These are phyloP conservation scores for Mycosarcoma mackinlayi DNA, from an alignment of 1,284 basidiomycete species.

Conservation along the genomic window DNA sequence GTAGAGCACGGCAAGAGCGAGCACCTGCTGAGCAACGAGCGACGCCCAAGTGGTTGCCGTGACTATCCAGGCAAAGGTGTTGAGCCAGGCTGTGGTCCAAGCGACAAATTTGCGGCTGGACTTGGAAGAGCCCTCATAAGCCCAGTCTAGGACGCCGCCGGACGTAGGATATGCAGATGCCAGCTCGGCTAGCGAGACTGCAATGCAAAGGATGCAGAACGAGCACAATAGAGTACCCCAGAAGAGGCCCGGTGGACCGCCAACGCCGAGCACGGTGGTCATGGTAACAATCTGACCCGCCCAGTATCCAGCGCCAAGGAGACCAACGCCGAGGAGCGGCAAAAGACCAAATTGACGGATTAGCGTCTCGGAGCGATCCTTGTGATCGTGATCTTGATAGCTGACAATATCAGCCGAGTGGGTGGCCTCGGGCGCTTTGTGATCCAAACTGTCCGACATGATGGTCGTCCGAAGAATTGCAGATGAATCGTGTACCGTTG, in stretches of 20 bases:
- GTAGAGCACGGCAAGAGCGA: constrained; percentile 29
- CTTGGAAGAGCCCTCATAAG: constrained; percentile 30
- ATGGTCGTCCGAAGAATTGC: background rate
- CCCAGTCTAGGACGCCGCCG: constrained; percentile 34
- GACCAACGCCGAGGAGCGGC: constrained; percentile 30
- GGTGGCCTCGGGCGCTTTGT: constrained; percentile 7
- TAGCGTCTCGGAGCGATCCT: constrained; percentile 14
- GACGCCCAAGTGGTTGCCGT: constrained; percentile 33
- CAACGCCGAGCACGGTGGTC: constrained; percentile 30
- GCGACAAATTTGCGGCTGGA: constrained; percentile 34
- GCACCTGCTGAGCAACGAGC: constrained; percentile 31
- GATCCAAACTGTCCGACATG: constrained; percentile 22
- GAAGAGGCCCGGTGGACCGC: constrained; percentile 32
- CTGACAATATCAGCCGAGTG: constrained; percentile 23
- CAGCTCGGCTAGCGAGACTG: constrained; percentile 34
- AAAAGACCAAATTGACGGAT: constrained; percentile 35
- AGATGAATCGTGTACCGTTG: too few species aligned
- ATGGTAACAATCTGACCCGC: constrained; percentile 37
- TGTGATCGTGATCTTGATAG: constrained; percentile 12
- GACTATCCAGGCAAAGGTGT: constrained; percentile 40
- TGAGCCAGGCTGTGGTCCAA: constrained; percentile 38
- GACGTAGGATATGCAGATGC: constrained; percentile 31
- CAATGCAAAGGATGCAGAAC: constrained; percentile 33
- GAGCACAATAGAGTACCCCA: constrained; percentile 33
- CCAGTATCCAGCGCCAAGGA: constrained; percentile 39